Conservation (phyloP, 495 filamentous ascomycete genomes). For the Aspergillus coremiiformis region DNA sequence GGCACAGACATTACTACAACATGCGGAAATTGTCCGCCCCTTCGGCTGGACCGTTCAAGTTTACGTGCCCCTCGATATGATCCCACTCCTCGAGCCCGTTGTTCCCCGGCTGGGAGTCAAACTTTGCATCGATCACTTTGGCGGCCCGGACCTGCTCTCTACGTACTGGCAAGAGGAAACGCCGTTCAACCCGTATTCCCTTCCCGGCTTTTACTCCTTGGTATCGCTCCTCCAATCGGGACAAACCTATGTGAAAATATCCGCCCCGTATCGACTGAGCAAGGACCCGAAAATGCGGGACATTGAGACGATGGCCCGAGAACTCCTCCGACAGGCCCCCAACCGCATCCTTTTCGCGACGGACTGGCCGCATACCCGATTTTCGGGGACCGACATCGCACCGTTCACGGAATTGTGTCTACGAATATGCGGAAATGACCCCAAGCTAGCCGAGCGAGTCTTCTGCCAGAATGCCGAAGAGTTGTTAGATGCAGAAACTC, state of each 20-base stretch:
- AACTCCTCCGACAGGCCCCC: slow-evolving; percentile 32
- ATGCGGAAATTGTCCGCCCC: slow-evolving; percentile 38
- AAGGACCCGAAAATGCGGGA: slow-evolving; percentile 30
- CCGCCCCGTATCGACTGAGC: slow-evolving; percentile 42
- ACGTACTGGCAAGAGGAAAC: slow-evolving; percentile 3
- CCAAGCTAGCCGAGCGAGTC: slow-evolving; percentile 33
- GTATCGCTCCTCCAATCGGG: slow-evolving; percentile 32
- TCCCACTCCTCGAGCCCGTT: slow-evolving; percentile 34
- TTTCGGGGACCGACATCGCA: slow-evolving; percentile 35
- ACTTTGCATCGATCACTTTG: slow-evolving; percentile 47
- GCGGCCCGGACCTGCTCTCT: slow-evolving; percentile 29
- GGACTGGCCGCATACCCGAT: slow-evolving; percentile 50
- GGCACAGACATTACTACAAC: slow-evolving; percentile 27
- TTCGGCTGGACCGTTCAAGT: slow-evolving; percentile 44
- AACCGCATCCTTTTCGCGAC: slow-evolving; percentile 41
- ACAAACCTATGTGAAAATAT: slow-evolving; percentile 43
- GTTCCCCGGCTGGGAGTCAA: slow-evolving; percentile 37
- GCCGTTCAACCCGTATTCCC: slow-evolving; percentile 30
- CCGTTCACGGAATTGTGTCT: slow-evolving; percentile 39
- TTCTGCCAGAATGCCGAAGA: slow-evolving; percentile 42
- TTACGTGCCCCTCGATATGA: slow-evolving; percentile 38
- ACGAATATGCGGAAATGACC: slow-evolving; percentile 31
- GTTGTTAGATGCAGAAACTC: slow-evolving; percentile 21
- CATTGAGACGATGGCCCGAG: slow-evolving; percentile 31
- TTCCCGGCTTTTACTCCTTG: slow-evolving; percentile 38